Percentiles rank a stretch among this genome's conserved stretches.
Conservation (phyloP, 2,329 filamentous ascomycete genomes). For the Cryphonectria parasitica region DNA sequence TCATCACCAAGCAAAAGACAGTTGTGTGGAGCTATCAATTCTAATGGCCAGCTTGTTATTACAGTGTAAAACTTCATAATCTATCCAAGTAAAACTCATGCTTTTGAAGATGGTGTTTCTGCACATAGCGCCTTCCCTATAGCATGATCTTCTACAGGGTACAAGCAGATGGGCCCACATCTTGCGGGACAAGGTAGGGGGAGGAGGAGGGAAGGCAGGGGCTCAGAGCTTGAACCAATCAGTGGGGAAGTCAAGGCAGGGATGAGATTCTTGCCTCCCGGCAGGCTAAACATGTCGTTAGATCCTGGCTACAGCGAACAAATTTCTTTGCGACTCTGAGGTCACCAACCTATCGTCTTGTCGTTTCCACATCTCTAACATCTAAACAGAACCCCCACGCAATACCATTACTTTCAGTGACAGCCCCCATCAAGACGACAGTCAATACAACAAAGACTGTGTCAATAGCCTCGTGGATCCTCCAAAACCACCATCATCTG, state of each 20-base stretch:
- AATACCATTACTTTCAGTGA: background rate
- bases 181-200: background rate
- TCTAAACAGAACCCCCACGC: background rate
- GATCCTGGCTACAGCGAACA: conserved; percentile 7
- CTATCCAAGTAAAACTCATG: no score
- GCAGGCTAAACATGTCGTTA: background rate
- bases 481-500: background rate
- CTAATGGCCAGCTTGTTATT: no score
- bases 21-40: no score
- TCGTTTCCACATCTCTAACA: background rate
- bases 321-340: conserved; percentile 20
- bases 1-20: no score
- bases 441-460: background rate
- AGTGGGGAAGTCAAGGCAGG: background rate
- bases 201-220: background rate
- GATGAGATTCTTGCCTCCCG: background rate
- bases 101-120: no score
- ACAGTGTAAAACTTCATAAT: no score
- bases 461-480: background rate
- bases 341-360: conserved; percentile 10
- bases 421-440: background rate
- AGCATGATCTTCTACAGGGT: background rate
- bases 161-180: background rate
- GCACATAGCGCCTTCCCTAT: background rate
- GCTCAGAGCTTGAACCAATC: background rate